Base-by-base conservation (phyloP, 1,284 basidiomycete genomes). In the Dichomitus squalens region DNA sequence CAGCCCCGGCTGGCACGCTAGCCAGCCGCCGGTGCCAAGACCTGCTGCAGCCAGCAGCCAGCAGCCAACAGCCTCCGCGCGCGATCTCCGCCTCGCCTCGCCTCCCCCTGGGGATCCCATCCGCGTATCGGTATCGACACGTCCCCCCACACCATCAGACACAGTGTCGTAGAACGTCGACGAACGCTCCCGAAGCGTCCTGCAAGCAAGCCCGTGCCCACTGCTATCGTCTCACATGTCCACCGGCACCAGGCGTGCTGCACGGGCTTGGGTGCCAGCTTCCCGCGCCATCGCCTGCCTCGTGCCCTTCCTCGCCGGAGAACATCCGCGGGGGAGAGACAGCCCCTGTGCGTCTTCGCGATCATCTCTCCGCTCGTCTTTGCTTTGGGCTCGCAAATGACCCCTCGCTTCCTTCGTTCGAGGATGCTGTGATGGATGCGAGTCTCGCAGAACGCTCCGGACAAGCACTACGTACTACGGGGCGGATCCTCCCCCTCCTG, bases 171-270 rank as follows among this genome's bases (percentile, higher is more conserved):
- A 14, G 54, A 58, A 56, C 48, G 49, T 36, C 47, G 40, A 44
- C 40, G 60, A 59, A 62, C 20, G 41, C 16, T 31, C 34, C 39
- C 54, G 54, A 59, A 57, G 54, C 48, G 46, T 43, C 49, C 40
- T 25, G 21, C 47, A 40, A 16, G 7, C 34, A 21, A 39, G 49
- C 53, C 34, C 50, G 52, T 57, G 53, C 35, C 44, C 35, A 11
- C n/a, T n/a, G n/a, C 39, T 38, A 36, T 46, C 51, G 29, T 50
- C 60, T 54, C 60, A 62, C 60, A 57, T 57, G 57, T 38, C 55
- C 34, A 46, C 12, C 43, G 9, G n/a, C 14, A 9, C 18, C n/a
- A 12, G 18, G 29, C 40, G 31, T 53, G 51, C 41, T 16, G 14
- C 25, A n/a, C 41, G 25, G 16, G 16, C 4, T 4, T 25, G 4